Base-by-base conservation (phyloP, 768 basidiomycete species). In the Butyriboletus loyo region DNA sequence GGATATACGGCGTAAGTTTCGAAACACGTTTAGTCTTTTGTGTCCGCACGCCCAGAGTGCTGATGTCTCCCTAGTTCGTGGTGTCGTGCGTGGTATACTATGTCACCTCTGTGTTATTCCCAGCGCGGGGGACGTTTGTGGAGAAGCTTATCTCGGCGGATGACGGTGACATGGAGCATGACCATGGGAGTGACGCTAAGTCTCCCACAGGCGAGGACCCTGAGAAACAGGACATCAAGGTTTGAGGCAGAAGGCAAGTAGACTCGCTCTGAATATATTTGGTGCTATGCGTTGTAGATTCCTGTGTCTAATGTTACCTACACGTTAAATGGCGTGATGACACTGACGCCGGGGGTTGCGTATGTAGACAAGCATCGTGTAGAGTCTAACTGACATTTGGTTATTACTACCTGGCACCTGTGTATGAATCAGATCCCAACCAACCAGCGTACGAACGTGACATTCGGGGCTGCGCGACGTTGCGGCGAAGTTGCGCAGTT, bases 1-100 rank as follows among this genome's bases (percentile, higher is more conserved):
- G 87, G 83, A 63, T 93, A 25, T 89, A 85, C 58, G 87, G 87
- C 49, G 87, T 90, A 66, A 48, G 83, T 72, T 22, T n/a, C 30
- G 9, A 34, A 21, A 32, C n/a, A 4, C 22, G 38, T 27, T 39
- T 13, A 25, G 37, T 52, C 6, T 22, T 31, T 19, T 19, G 21
- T 22, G 27, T 28, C 9, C 9, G 22, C 25, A 31, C 15, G 46
- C 39, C 24, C 25, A 17, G 7, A 30, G 9, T 19, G 27, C 19
- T 15, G 28, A 46, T 24, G 14, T 1, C 15, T 39, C 14, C 4
- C 21, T 32, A 69, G 69, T 69, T 69, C 7, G 46, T 66, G 15
- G 60, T 69, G 22, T 56, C 65, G 34, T 62, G 55, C 11, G 32
- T 60, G 46, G 67, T 69, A 39, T 69, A 69, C 53, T 69, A 69